These are phyloP conservation scores for Zelonia costaricensis DNA, from an alignment of 208 protist genomes.

Conservation along the genomic window DNA sequence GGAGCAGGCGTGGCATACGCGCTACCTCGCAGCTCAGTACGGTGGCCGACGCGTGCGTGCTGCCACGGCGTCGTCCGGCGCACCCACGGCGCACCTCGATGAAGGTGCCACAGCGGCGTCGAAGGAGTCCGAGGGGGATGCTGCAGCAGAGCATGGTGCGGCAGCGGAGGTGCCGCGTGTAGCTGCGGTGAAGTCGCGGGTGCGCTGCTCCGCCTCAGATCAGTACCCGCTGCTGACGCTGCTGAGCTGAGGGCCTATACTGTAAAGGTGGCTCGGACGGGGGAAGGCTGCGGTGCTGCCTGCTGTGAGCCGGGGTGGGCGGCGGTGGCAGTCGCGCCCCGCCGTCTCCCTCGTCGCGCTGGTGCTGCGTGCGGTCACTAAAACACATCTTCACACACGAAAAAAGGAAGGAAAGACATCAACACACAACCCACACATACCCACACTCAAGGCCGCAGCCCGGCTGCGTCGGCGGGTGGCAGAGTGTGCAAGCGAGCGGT, in stretches of 20 bases:
- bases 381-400: too few relatives aligned
- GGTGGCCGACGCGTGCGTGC: background rate
- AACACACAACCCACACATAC: too few relatives aligned
- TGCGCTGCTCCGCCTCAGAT: conserved; percentile 65
- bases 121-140: background rate
- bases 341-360: too few relatives aligned
- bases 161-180: conserved; percentile 1
- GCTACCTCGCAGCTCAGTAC: conserved; percentile 19
- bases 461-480: too few relatives aligned
- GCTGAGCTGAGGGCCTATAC: conserved; percentile 31
- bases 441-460: too few relatives aligned
- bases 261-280: too few relatives aligned
- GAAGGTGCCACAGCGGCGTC: background rate
- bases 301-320: too few relatives aligned
- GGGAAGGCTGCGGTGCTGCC: too few relatives aligned
- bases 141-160: background rate
- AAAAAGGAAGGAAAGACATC: too few relatives aligned
- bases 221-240: conserved; percentile 76
- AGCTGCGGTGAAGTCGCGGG: conserved; percentile 12
- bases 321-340: too few relatives aligned
- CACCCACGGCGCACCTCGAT: background rate
- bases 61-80: background rate
- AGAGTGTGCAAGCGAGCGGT: too few relatives aligned
- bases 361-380: too few relatives aligned
- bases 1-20: conserved; percentile 50